Conservation (phyloP, 2,329 filamentous ascomycete genomes). For the Sporothrix sp. region DNA sequence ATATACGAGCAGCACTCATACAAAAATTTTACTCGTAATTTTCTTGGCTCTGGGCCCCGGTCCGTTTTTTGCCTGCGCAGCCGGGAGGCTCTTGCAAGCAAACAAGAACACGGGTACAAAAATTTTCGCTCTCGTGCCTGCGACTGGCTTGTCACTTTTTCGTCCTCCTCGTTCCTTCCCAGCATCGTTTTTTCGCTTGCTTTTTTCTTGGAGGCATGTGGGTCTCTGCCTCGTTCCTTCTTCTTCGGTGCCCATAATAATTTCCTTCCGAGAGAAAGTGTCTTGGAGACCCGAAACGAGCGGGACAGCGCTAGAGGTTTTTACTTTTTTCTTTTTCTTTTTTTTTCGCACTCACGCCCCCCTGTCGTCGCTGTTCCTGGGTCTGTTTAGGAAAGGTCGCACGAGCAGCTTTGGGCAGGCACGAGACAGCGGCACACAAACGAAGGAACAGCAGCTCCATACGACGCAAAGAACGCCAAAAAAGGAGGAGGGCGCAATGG, state of each 20-base stretch:
- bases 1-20: too few relatives aligned
- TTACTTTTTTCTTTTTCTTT: constrained; percentile 7
- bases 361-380: constrained; percentile 1
- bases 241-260: constrained; percentile 1
- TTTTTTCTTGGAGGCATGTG: constrained; percentile 8
- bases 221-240: not conserved
- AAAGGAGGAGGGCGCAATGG: not conserved
- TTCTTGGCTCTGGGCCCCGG: not conserved
- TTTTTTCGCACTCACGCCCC: constrained; percentile 9
- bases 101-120: constrained; percentile 10
- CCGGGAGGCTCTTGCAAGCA: not conserved
- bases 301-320: constrained; percentile 12
- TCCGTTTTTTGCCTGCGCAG: not conserved
- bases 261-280: constrained; percentile 8
- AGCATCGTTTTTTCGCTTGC: not conserved
- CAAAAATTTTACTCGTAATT: not conserved
- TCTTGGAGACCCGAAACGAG: constrained; percentile 12
- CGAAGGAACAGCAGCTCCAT: not conserved
- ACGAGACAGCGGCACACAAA: not conserved
- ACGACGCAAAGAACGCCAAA: not conserved
- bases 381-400: constrained; percentile 1
- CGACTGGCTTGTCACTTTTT: constrained; percentile 1
- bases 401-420: too few relatives aligned
- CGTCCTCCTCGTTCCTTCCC: constrained; percentile 2
- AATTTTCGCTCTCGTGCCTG: constrained; percentile 2